Evolutionary conservation across 1,284 basidiomycete genomes (phyloP), one percentile per base, ranked within the genome.

Genomic region (Xerocomus nothofagi): DNA sequence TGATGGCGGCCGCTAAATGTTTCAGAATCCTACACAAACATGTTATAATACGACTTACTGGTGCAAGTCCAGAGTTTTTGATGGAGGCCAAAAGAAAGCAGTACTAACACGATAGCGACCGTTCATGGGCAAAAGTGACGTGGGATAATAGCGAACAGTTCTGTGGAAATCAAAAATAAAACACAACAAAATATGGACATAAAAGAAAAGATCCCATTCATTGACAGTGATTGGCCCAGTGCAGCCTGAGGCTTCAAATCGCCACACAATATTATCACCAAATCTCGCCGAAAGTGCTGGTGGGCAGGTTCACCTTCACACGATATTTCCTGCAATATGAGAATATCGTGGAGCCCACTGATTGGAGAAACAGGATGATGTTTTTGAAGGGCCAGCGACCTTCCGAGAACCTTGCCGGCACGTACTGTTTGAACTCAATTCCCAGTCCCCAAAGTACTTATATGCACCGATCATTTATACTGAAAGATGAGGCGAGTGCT

Each of bases 121-220:
- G 41, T 39, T 50, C 62, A 63, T 61, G 47, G 39, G 45, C 50
- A 42, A 41, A 31, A 39, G 44, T 44, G 47, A 66, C 63, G 60
- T 66, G 60, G 61, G 44, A 54, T 23, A 44, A 11, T 18, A 31
- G 17, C 33, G 26, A 6, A 36, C 39, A 21, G 47, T 32, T 24
- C 43, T 56, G 44, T 43, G 53, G 37, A 58, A 49, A 37, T 14
- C 7, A 18, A 29, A 31, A 27, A n/a, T n/a, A n/a, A n/a, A n/a
- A n/a, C n/a, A n/a, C n/a, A n/a, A n/a, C n/a, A n/a, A n/a, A n/a
- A 27, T 2, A 27, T 14, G 24, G 24, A 6, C 20, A n/a, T n/a
- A n/a, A n/a, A n/a, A n/a, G n/a, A n/a, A n/a, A n/a, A n/a, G n/a
- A n/a, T n/a, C n/a, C n/a, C n/a, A n/a, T n/a, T n/a, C n/a, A n/a